Conservation (phyloP, 805 yeast genomes). For the Wickerhamiella occidentalis region DNA sequence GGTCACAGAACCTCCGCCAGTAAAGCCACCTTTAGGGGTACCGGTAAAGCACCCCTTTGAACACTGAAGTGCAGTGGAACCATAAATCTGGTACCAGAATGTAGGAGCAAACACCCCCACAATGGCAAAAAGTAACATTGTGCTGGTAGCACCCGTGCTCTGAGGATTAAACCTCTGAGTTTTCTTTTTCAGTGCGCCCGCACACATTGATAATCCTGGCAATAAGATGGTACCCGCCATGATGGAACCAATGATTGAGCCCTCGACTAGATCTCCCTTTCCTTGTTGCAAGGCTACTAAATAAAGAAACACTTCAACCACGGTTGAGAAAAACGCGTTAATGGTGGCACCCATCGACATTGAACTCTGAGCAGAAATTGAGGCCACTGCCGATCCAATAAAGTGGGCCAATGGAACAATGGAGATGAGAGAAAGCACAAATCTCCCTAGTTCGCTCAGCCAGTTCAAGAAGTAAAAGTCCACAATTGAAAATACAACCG, state of each 20-base stretch:
- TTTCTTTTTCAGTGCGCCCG: conserved; percentile 85
- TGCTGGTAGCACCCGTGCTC: conserved; percentile 93
- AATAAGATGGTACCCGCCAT: conserved; percentile 81
- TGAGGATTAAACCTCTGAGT: conserved; percentile 93
- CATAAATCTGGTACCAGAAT: conserved; percentile 76
- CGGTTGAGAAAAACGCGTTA: conserved; percentile 92
- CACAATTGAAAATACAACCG: conserved; percentile 70
- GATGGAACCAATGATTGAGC: conserved; percentile 87
- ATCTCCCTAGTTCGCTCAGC: conserved; percentile 42
- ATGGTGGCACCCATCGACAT: conserved; percentile 99
- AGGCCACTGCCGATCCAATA: conserved; percentile 98
- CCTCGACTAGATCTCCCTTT: conserved; percentile 86
- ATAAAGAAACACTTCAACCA: conserved; percentile 85
- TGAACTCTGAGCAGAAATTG: conserved; percentile 94
- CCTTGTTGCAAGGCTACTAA: conserved; percentile 80
- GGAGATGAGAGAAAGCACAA: conserved; percentile 64
- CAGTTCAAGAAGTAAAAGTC: conserved; percentile 59
- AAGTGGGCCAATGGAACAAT: conserved; percentile 91
- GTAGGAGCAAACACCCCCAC: conserved; percentile 90
- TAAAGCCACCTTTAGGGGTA: background rate
- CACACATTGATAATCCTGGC: conserved; percentile 96
- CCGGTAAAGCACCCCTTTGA: conserved; percentile 5
- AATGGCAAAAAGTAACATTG: conserved; percentile 85
- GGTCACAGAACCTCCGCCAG: background rate
- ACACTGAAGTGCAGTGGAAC: conserved; percentile 70